A percentile compares a stretch with the other conserved stretches of the same genome.
Conservation (phyloP, 2,329 filamentous ascomycete species). For the Ambrosiella beaveri region DNA sequence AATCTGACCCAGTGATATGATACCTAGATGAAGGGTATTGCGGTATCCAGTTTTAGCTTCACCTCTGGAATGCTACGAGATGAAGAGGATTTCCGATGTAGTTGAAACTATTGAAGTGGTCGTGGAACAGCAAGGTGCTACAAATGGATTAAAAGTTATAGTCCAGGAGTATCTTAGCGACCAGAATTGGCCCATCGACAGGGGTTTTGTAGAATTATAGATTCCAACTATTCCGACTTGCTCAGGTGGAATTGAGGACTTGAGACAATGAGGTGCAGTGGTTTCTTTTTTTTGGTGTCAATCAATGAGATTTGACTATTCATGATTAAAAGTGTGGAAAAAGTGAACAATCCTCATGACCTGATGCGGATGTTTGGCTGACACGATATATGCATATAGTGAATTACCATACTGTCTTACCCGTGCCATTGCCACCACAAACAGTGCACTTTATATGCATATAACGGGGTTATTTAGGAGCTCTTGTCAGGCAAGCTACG, state of each 20-base stretch:
- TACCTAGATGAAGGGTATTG: not conserved
- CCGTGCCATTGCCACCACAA: not conserved
- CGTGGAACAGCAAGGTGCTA: not conserved
- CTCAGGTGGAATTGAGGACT: not conserved
- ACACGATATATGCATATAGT: no score
- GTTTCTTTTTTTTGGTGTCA: no score
- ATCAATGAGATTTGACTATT: no score
- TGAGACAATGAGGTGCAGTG: not conserved
- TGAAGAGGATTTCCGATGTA: not conserved
- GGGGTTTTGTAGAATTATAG: not conserved
- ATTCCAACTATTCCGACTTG: not conserved
- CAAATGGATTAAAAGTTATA: not conserved
- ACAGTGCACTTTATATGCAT: not conserved
- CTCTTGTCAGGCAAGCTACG: constrained; percentile 3
- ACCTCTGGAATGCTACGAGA: not conserved
- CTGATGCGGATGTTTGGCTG: no score
- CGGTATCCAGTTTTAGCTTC: no score
- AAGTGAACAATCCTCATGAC: no score
- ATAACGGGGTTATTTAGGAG: not conserved
- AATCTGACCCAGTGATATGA: not conserved
- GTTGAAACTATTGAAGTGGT: not conserved
- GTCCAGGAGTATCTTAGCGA: not conserved
- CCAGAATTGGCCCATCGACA: not conserved
- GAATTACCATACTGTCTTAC: no score
- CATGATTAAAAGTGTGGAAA: no score